Conservation (phyloP, 371 early-diverging fungal species). For the Saksenaea vasiformis region DNA sequence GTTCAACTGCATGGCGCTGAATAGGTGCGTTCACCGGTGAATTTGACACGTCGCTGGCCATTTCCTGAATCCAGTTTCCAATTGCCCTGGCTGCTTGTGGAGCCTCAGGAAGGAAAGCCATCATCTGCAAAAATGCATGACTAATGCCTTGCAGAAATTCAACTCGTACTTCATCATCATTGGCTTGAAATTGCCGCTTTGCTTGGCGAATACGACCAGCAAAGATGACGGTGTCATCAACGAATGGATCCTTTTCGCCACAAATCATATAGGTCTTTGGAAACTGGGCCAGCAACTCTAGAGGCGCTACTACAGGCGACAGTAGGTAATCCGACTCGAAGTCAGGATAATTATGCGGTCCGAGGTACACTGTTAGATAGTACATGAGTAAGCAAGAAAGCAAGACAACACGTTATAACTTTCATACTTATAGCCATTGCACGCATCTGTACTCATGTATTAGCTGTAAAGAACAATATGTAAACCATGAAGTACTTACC, state of each 20-base stretch:
- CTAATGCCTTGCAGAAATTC: slow-evolving; percentile 89
- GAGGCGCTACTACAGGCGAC: slow-evolving; percentile 89
- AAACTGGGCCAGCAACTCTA: slow-evolving; percentile 84
- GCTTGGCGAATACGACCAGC: slow-evolving; percentile 88
- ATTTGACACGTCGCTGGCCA: slow-evolving; percentile 14
- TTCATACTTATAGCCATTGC: slow-evolving; percentile 84
- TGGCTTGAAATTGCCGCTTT: slow-evolving; percentile 41
- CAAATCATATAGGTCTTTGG: slow-evolving; percentile 89
- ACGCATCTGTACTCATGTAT: slow-evolving; percentile 59
- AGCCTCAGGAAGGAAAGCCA: slow-evolving; percentile 83
- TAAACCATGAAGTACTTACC: slow-evolving; percentile 36
- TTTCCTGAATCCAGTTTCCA: slow-evolving; percentile 69
- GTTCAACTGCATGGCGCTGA: slow-evolving; percentile 31
- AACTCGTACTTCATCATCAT: slow-evolving; percentile 45
- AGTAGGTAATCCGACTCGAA: slow-evolving; percentile 82
- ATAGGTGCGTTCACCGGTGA: background rate
- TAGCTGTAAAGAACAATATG: background rate
- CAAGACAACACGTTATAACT: background rate
- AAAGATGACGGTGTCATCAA: slow-evolving; percentile 94
- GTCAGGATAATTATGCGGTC: slow-evolving; percentile 78
- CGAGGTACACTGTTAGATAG: slow-evolving; percentile 71
- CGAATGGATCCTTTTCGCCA: slow-evolving; percentile 95
- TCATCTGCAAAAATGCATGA: slow-evolving; percentile 92
- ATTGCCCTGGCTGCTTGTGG: slow-evolving; percentile 64
- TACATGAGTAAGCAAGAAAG: background rate